phyloP scores from a whole-genome alignment of 768 basidiomycete genomes.

The Dacryopinax spathularia region DNA sequence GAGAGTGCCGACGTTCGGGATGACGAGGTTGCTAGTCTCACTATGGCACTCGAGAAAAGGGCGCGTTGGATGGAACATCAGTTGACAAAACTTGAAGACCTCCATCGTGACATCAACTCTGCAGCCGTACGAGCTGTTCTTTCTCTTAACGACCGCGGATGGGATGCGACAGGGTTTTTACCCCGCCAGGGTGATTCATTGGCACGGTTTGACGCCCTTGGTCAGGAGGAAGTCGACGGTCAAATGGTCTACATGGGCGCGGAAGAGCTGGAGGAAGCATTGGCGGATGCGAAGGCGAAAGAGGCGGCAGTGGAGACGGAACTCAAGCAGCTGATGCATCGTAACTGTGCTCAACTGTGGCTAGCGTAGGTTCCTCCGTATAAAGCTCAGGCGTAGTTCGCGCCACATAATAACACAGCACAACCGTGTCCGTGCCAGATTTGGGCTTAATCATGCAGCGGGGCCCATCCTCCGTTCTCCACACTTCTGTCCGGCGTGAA shows the following conservation, averaged over 20 bases:
- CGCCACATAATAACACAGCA: no score
- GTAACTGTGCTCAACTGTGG: slow-evolving; percentile 6
- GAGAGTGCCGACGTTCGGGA: slow-evolving; percentile 53
- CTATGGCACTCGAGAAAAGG: slow-evolving; percentile 71
- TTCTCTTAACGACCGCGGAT: slow-evolving; percentile 71
- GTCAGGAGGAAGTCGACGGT: slow-evolving; percentile 32
- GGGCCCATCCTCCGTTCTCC: no score
- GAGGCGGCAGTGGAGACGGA: slow-evolving; percentile 60
- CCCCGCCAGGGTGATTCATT: slow-evolving; percentile 1
- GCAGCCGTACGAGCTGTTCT: slow-evolving; percentile 72
- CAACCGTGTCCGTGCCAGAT: no score
- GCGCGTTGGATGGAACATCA: slow-evolving; percentile 77
- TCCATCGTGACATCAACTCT: slow-evolving; percentile 80
- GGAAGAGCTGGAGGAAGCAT: slow-evolving; percentile 62
- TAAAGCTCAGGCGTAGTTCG: no score
- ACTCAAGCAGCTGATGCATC: slow-evolving; percentile 56
- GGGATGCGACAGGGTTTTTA: slow-evolving; percentile 45
- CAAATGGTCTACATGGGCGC: slow-evolving; percentile 39
- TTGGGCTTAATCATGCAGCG: no score
- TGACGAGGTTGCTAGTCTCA: slow-evolving; percentile 74
- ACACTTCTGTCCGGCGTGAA: no score
- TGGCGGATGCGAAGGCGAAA: slow-evolving; percentile 54
- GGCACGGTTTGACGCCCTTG: slow-evolving; percentile 30
- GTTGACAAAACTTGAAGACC: slow-evolving; percentile 70
- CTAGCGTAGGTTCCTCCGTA: not conserved